phyloP scores from a whole-genome alignment of 805 yeast genomes.

The Pichia californica region DNA sequence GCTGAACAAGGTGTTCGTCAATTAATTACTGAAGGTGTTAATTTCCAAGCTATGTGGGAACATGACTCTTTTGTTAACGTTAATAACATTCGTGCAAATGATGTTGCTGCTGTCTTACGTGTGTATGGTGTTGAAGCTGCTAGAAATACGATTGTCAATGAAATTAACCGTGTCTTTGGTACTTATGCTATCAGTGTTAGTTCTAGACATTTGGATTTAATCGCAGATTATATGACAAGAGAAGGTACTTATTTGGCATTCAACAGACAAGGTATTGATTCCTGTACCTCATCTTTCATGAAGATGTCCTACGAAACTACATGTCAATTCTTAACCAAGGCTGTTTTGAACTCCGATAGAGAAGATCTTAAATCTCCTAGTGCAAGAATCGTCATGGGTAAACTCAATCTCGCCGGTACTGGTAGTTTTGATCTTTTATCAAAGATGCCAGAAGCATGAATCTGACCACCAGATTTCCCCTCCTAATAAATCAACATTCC shows the following conservation, averaged over 20 bases:
- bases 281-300: slow-evolving; percentile 92
- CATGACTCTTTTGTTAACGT: slow-evolving; percentile 90
- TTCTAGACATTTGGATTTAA: slow-evolving; percentile 87
- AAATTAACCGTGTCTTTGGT: slow-evolving; percentile 91
- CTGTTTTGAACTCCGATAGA: slow-evolving; percentile 85
- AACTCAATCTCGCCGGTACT: slow-evolving; percentile 86
- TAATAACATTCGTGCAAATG: slow-evolving; percentile 85
- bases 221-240: slow-evolving; percentile 99
- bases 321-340: slow-evolving; percentile 93
- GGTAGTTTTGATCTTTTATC: slow-evolving; percentile 85
- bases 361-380: slow-evolving; percentile 89
- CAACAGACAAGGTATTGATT: slow-evolving; percentile 97
- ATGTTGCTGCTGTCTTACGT: slow-evolving; percentile 79
- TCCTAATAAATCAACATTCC: neutral
- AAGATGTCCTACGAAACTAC: slow-evolving; percentile 99
- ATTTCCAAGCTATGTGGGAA: slow-evolving; percentile 97
- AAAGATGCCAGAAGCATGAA: slow-evolving; percentile 32
- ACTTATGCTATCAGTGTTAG: slow-evolving; percentile 94
- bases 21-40: slow-evolving; percentile 95
- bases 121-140: slow-evolving; percentile 99
- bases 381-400: slow-evolving; percentile 89
- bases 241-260: slow-evolving; percentile 96
- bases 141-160: slow-evolving; percentile 92
- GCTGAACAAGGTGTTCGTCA: slow-evolving; percentile 66
- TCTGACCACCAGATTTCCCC: neutral